Evolutionary conservation across 2,329 filamentous ascomycete species (phyloP).

Genomic region (Aspergillus cejpii): DNA sequence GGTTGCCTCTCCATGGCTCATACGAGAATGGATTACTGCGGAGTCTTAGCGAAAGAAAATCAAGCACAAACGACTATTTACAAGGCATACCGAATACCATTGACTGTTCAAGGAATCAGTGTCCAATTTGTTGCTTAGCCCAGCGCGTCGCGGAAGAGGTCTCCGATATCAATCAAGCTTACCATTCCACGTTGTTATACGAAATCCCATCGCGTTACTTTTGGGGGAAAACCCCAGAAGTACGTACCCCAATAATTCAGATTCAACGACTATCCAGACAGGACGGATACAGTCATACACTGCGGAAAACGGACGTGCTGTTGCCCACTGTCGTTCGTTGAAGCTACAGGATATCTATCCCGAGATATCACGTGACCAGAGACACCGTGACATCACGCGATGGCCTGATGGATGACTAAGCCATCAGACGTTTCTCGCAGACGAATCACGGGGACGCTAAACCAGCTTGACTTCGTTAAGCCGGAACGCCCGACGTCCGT

Average conservation of each 20-base stretch:
- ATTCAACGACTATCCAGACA: background rate
- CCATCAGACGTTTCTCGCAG: constrained; percentile 1
- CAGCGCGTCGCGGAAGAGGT: background rate
- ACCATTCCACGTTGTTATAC: constrained; percentile 87
- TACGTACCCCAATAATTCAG: background rate
- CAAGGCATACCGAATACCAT: constrained; percentile 61
- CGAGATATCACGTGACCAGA: constrained; percentile 16
- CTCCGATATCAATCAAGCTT: constrained; percentile 23
- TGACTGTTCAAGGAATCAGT: constrained; percentile 49
- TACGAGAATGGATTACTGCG: constrained; percentile 73
- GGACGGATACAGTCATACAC: background rate
- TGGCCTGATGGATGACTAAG: constrained; percentile 14
- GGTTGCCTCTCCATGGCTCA: constrained; percentile 69
- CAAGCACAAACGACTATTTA: background rate
- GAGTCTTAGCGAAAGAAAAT: background rate
- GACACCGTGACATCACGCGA: constrained; percentile 23
- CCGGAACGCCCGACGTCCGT: constrained; percentile 21
- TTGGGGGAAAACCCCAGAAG: constrained; percentile 12
- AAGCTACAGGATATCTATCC: background rate
- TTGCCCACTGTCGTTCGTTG: background rate
- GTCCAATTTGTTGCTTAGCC: constrained; percentile 17
- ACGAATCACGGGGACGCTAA: constrained; percentile 29
- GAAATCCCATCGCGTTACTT: constrained; percentile 56
- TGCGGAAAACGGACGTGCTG: background rate
- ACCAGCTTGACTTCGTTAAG: constrained; percentile 19